Percentiles rank a stretch among this genome's conserved stretches.
Evolutionary conservation across 2,329 filamentous ascomycete genomes (phyloP).

Genomic region (Alternaria brassicicola): DNA sequence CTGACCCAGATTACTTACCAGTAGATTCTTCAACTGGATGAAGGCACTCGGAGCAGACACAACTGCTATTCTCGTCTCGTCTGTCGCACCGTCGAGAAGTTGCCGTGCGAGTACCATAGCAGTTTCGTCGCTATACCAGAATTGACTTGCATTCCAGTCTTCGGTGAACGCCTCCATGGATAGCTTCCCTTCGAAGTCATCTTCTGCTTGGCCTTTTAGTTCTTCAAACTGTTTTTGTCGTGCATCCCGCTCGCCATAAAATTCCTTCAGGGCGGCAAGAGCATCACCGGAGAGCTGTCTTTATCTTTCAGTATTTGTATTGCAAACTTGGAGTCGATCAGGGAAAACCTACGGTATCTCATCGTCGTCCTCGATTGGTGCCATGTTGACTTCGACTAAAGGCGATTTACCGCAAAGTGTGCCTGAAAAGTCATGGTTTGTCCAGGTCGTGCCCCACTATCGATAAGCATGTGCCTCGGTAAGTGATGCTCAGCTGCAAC

Average conservation of each 20-base stretch:
- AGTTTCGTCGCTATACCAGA: slow-evolving; percentile 81
- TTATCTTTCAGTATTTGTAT: slow-evolving; percentile 26
- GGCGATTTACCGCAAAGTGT: slow-evolving; percentile 12
- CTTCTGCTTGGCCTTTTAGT: slow-evolving; percentile 67
- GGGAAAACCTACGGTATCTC: slow-evolving; percentile 42
- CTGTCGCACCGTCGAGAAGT: slow-evolving; percentile 66
- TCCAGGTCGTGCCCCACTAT: slow-evolving; percentile 23
- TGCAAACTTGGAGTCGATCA: background rate
- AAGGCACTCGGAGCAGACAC: slow-evolving; percentile 80
- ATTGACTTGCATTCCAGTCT: slow-evolving; percentile 84
- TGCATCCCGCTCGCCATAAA: slow-evolving; percentile 74
- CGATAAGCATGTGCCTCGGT: slow-evolving; percentile 39
- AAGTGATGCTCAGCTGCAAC: slow-evolving; percentile 9
- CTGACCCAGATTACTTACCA: slow-evolving; percentile 55
- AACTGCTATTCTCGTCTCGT: slow-evolving; percentile 67
- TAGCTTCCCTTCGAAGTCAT: slow-evolving; percentile 55
- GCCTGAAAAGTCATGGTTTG: slow-evolving; percentile 32
- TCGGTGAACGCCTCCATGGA: slow-evolving; percentile 76
- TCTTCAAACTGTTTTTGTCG: slow-evolving; percentile 70
- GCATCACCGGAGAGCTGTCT: slow-evolving; percentile 70
- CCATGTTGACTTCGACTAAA: slow-evolving; percentile 25
- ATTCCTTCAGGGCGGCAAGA: slow-evolving; percentile 72
- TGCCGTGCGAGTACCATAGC: slow-evolving; percentile 68
- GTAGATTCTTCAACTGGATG: slow-evolving; percentile 73
- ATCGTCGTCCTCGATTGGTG: slow-evolving; percentile 39